phyloP scores from a whole-genome alignment of 2,329 filamentous ascomycete species.

The Xylaria sp. region DNA sequence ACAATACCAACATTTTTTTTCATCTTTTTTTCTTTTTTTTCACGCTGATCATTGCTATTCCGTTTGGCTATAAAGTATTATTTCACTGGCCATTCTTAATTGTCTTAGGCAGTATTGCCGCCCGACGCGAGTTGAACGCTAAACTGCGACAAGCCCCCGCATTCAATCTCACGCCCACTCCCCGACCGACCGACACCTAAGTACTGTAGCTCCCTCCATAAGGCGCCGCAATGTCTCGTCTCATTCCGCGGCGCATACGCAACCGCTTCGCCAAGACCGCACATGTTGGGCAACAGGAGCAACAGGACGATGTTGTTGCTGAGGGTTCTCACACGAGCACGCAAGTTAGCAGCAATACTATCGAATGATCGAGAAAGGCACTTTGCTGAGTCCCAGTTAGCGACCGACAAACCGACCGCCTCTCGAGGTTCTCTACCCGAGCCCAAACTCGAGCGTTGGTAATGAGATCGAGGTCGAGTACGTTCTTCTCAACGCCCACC shows the following conservation, averaged over 20 bases:
- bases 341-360: background rate
- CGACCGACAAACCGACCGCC: background rate
- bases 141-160: too few species aligned
- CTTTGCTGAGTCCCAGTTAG: background rate
- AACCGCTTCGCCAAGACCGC: background rate
- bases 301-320: background rate
- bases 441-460: background rate
- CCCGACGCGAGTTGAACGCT: too few species aligned
- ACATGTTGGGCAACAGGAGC: background rate
- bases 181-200: too few species aligned
- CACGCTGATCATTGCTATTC: too few species aligned
- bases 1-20: too few species aligned
- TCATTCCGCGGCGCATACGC: background rate
- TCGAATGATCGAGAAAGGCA: background rate
- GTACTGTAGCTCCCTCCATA: too few species aligned
- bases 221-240: too few species aligned
- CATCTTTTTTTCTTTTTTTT: too few species aligned
- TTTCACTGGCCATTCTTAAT: too few species aligned
- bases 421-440: slow-evolving; percentile 17
- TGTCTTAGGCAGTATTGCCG: too few species aligned
- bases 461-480: slow-evolving; percentile 11
- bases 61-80: too few species aligned
- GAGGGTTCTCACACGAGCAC: background rate
- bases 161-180: too few species aligned
- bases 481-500: background rate